A percentile compares a stretch with the other conserved stretches of the same genome.
Conservation (phyloP, 2,329 filamentous ascomycete genomes). For the Metarhizium album region DNA sequence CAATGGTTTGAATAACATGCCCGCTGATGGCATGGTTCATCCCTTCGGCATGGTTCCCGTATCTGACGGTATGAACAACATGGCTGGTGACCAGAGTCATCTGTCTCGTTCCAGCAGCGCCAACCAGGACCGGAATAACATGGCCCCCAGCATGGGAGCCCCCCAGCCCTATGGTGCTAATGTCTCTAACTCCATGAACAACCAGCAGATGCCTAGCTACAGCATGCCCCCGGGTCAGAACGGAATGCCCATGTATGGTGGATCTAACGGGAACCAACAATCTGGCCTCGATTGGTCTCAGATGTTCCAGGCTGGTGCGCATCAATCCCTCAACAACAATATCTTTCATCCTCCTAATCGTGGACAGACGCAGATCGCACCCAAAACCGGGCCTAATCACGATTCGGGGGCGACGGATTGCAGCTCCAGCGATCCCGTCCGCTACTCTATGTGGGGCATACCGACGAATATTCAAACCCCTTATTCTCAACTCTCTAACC, state of each 20-base stretch:
- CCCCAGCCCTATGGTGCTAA: slow-evolving; percentile 47
- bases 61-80: slow-evolving; percentile 47
- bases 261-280: slow-evolving; percentile 50
- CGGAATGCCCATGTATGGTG: slow-evolving; percentile 53
- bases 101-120: slow-evolving; percentile 49
- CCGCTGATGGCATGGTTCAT: slow-evolving; percentile 45
- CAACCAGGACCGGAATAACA: slow-evolving; percentile 46
- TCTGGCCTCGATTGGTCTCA: slow-evolving; percentile 63
- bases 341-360: slow-evolving; percentile 45
- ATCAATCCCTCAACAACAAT: slow-evolving; percentile 52
- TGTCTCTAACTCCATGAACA: slow-evolving; percentile 51
- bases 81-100: slow-evolving; percentile 50
- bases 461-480: slow-evolving; percentile 37
- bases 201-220: slow-evolving; percentile 53
- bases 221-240: slow-evolving; percentile 53
- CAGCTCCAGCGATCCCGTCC: slow-evolving; percentile 32
- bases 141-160: slow-evolving; percentile 39
- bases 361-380: slow-evolving; percentile 58
- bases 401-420: slow-evolving; percentile 38
- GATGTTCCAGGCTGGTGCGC: slow-evolving; percentile 66
- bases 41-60: slow-evolving; percentile 47
- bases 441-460: slow-evolving; percentile 41
- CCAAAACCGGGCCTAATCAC: slow-evolving; percentile 54
- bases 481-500: slow-evolving; percentile 42
- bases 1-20: slow-evolving; percentile 49